Conservation (phyloP, 306 rosid species). For the apple (Malus domestica) region DNA sequence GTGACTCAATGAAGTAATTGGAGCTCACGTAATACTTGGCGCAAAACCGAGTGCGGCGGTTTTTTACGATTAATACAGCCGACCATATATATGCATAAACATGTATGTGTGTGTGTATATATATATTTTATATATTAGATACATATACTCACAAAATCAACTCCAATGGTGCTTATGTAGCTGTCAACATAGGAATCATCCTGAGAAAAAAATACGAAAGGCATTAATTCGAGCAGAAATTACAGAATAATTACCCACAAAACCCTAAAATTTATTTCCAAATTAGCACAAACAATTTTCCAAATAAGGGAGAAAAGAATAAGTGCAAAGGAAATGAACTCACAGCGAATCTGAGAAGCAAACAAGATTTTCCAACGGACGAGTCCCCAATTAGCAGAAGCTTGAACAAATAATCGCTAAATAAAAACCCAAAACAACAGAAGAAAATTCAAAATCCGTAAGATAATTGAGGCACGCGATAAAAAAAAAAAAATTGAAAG, state of each 20-base stretch:
- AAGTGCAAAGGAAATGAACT: not conserved
- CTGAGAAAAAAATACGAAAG: constrained; percentile 21
- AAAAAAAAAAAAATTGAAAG: not conserved
- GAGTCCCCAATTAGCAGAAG: constrained; percentile 92
- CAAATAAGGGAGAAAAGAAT: not conserved
- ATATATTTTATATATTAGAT: not conserved
- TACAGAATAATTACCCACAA: not conserved
- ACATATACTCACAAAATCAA: constrained; percentile 65
- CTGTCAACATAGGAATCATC: constrained; percentile 93
- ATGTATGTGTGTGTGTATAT: too few species aligned
- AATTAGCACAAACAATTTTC: not conserved
- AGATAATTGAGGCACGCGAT: not conserved
- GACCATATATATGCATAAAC: not conserved
- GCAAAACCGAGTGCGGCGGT: too few species aligned
- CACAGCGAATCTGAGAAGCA: constrained; percentile 90
- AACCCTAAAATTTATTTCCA: constrained; percentile 10
- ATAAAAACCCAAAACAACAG: not conserved
- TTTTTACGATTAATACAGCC: too few species aligned
- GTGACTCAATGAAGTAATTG: too few species aligned
- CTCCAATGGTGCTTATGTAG: constrained; percentile 95
- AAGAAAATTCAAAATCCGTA: not conserved
- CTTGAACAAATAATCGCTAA: constrained; percentile 89
- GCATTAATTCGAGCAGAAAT: not conserved
- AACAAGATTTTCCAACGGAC: constrained; percentile 88
- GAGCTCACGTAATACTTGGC: too few species aligned